These are phyloP conservation scores for Peterozyma toletana DNA, from an alignment of 805 yeast genomes.

Conservation along the genomic window DNA sequence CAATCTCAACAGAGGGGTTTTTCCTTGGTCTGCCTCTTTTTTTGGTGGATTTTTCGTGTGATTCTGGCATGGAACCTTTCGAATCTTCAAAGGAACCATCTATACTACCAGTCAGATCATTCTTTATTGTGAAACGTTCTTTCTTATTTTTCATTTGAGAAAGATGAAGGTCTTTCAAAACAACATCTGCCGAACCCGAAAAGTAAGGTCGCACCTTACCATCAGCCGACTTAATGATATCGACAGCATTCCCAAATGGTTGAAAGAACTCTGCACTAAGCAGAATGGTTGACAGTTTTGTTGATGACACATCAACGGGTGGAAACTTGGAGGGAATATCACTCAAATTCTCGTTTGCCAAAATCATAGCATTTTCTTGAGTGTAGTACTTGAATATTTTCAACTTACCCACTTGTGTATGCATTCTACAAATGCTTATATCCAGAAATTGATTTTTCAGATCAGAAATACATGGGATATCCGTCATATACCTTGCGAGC, in stretches of 20 bases:
- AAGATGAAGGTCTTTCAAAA: neutral
- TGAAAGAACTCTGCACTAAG: neutral
- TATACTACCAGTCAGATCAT: neutral
- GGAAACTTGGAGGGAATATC: neutral
- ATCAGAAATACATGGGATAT: neutral
- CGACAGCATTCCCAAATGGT: neutral
- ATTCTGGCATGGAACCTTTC: neutral
- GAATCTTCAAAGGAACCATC: neutral
- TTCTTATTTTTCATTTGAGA: neutral
- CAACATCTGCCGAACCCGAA: conserved; percentile 5
- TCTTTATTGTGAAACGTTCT: neutral
- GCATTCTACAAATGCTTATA: conserved; percentile 17
- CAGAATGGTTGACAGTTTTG: too few relatives aligned
- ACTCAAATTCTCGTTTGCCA: conserved; percentile 17
- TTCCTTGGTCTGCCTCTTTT: conserved; percentile 5
- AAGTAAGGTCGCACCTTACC: conserved; percentile 3
- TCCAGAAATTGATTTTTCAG: neutral
- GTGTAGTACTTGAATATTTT: conserved; percentile 65
- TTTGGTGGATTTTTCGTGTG: neutral
- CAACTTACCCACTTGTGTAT: conserved; percentile 56
- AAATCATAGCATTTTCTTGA: conserved; percentile 27
- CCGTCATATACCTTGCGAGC: conserved; percentile 24
- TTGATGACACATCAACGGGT: neutral
- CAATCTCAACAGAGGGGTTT: neutral
- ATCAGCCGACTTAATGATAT: conserved; percentile 4